Base-by-base conservation (phyloP, 2,329 filamentous ascomycete genomes). In the Alternaria arborescens region DNA sequence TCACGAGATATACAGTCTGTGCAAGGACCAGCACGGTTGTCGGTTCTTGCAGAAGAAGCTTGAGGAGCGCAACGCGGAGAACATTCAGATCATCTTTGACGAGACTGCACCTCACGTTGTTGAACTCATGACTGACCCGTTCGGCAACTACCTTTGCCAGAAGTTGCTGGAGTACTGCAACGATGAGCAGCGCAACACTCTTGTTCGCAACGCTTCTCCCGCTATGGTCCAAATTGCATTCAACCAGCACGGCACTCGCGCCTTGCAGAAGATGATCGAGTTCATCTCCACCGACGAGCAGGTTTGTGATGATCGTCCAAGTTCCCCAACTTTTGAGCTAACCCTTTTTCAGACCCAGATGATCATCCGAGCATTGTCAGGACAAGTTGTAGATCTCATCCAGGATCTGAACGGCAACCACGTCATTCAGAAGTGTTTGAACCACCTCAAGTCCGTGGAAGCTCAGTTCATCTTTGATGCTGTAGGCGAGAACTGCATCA, bases 201-300 rank as follows among this genome's bases (percentile, higher is more conserved):
- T 99, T 64, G 96, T 99, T 71, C 89, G 94, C 79, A 97, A 97
- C 71, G 93, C 95, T 41, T 88, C 93, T 18, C 86, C 89, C 54
- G 89, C 94, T 65, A 92, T 99, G 84, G 93, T 97, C 24, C 90
- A 90, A 71, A 97, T 99, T 74, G 95, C 95, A 26, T 84, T 98
- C 61, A 98, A 99, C 81, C 94, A 97, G 82, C 95, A 99, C 78
- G 95, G 95, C 69, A 99, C 95, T 60, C 89, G 95, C 55, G 95
- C 95, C 65, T 83, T 99, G 60, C 95, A 99, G 83, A 99, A 98
- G 86, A 99, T 99, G 95, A 99, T 99, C 68, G 95, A 99, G 81
- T 96, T 92, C 77, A 92, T 99, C 73, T 91, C 90, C 53, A 96
- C 92, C 26, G 86, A 89, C 3, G 89, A 91, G 73, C 95, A 99